A percentile compares a stretch with the other conserved stretches of the same genome.
Evolutionary conservation across 176 grass and related monocot species (phyloP).

Genomic region (Oryza longistaminata): DNA sequence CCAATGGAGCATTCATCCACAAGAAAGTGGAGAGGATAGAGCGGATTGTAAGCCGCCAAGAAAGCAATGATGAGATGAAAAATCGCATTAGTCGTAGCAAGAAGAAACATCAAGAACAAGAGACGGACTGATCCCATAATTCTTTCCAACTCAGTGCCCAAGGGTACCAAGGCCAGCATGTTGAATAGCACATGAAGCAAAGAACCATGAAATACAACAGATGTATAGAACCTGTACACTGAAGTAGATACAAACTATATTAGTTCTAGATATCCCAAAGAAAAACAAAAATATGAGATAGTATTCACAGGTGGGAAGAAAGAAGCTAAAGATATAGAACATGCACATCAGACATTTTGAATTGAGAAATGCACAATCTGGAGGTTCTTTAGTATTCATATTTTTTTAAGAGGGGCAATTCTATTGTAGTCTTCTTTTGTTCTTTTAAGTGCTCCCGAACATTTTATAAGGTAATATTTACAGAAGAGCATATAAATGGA

Average conservation of each 20-base stretch:
- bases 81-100: conserved; percentile 90
- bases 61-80: conserved; percentile 83
- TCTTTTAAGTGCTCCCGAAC: neutral
- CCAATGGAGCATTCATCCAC: conserved; percentile 90
- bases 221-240: conserved; percentile 95
- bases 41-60: conserved; percentile 71
- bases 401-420: neutral
- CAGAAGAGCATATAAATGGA: neutral
- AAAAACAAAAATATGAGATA: neutral
- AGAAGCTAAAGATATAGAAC: conserved; percentile 3
- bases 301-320: neutral
- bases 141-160: conserved; percentile 88
- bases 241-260: conserved; percentile 38
- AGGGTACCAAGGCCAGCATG: conserved; percentile 89
- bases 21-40: conserved; percentile 49
- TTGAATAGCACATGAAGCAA: conserved; percentile 94
- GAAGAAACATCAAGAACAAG: conserved; percentile 86
- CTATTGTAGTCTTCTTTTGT: neutral
- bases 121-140: conserved; percentile 97
- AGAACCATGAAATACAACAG: conserved; percentile 87
- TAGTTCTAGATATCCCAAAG: conserved; percentile 32
- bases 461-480: conserved; percentile 20
- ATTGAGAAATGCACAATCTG: neutral
- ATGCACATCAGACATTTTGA: neutral
- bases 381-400: conserved; percentile 7